phyloP scores from a whole-genome alignment of 495 filamentous ascomycete genomes.

The Copromyces sp. region DNA sequence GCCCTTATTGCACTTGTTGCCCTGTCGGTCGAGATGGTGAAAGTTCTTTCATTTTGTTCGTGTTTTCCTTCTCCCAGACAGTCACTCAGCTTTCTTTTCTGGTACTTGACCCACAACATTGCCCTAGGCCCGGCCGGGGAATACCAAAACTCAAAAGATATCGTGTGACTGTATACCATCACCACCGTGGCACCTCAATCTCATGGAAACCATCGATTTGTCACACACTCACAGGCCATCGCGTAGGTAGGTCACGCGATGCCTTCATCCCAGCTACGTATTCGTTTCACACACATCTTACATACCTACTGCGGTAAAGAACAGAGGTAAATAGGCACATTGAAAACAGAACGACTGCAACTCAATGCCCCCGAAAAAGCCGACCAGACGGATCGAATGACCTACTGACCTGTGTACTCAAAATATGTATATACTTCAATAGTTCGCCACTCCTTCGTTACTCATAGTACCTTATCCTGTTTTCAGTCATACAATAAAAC shows the following conservation, averaged over 20 bases:
- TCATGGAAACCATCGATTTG: too few species aligned
- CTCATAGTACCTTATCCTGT: neutral
- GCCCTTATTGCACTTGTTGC: neutral
- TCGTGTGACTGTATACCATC: neutral
- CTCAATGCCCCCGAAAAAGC: neutral
- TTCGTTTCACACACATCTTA: neutral
- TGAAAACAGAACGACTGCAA: neutral
- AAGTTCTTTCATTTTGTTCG: neutral
- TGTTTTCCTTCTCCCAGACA: neutral
- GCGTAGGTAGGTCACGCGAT: neutral
- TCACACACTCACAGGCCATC: neutral
- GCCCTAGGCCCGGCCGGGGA: neutral
- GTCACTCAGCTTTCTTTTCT: neutral
- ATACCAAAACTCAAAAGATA: neutral
- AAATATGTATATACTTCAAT: neutral
- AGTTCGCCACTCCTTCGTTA: neutral
- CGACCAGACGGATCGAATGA: neutral
- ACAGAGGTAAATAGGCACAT: neutral
- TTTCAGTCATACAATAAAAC: neutral
- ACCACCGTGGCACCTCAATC: neutral
- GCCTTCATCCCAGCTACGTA: neutral
- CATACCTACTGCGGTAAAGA: neutral
- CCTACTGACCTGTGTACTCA: neutral
- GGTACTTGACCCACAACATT: neutral
- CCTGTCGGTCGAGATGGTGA: neutral